Conservation (phyloP, 1,284 basidiomycete genomes). For the Austropuccinia psidii region DNA sequence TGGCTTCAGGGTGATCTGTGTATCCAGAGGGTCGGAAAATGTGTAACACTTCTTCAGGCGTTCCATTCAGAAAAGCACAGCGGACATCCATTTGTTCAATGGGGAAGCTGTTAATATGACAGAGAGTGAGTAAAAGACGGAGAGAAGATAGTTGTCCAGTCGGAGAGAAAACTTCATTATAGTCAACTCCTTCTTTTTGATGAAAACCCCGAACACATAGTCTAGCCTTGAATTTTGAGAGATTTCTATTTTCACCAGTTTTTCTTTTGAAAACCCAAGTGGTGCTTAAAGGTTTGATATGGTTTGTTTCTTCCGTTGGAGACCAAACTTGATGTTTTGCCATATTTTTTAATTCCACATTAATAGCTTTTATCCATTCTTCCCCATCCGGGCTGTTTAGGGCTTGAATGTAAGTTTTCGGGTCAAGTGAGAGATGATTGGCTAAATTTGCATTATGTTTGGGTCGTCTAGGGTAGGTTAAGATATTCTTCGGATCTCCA, state of each 20-base stretch:
- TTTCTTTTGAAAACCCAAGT: conserved; percentile 51
- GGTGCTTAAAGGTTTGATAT: conserved; percentile 40
- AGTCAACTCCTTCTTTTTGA: conserved; percentile 51
- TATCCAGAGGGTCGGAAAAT: conserved; percentile 46
- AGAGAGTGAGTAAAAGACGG: conserved; percentile 48
- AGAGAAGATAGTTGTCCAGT: conserved; percentile 48
- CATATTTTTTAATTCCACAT: background rate
- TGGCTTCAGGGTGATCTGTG: background rate
- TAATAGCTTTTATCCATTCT: background rate
- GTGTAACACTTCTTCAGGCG: conserved; percentile 50
- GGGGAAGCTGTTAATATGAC: conserved; percentile 46
- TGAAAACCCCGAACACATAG: conserved; percentile 52
- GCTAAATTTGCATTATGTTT: too few species aligned
- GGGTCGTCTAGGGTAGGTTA: too few species aligned
- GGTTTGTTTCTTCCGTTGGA: conserved; percentile 32
- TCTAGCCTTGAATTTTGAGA: conserved; percentile 48
- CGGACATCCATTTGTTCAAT: conserved; percentile 51
- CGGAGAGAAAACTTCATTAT: conserved; percentile 50
- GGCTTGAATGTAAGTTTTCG: background rate
- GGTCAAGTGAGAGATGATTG: too few species aligned
- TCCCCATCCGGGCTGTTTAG: background rate
- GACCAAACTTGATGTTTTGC: too few species aligned
- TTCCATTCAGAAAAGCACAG: conserved; percentile 50
- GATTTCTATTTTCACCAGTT: conserved; percentile 45
- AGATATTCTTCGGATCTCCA: too few species aligned